Base-by-base conservation (phyloP, 129 eudicot species). In the Pulicaria dysenterica region DNA sequence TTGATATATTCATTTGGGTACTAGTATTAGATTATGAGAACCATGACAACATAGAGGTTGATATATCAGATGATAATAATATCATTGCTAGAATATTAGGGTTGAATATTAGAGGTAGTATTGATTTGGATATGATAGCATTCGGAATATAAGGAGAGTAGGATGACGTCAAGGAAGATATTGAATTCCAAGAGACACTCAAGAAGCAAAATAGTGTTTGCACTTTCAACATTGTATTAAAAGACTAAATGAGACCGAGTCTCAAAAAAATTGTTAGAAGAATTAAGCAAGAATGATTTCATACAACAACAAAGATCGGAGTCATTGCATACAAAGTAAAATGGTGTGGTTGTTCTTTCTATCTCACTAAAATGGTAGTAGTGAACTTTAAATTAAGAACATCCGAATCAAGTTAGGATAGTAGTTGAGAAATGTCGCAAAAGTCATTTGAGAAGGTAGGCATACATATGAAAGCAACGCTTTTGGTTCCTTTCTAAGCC, bases 1-100 rank as follows among this genome's bases (percentile, higher is more conserved):
- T 40, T 63, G 51, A 63, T 42, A 42, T 63, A 42, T 50, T 63
- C 38, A 3, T 63, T 63, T 63, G 36, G 34, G 56, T 13, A 5
- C 15, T 6, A n/a, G 14, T 16, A 50, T 50, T 16, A n/a, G n/a
- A 50, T n/a, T 8, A 19, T 3, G 9, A 8, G 11, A 63, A 41
- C 1, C 2, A 6, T 41, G 1, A 7, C 5, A 41, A 19, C 10
- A 42, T 3, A 7, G 38, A 12, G 7, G 13, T 8, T 31, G 8
- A 3, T 15, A 63, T 63, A 7, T 51, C 15, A 42, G n/a, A 0
- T 42, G n/a, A n/a, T n/a, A n/a, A n/a, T n/a, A n/a, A n/a, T n/a
- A 41, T 63, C 9, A 63, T 63, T 63, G 51, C 53, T 62, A 16
- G 7, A 9, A 63, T 50, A 16, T 43, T 63, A 63, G 69, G 69